Evolutionary conservation across 2,329 filamentous ascomycete genomes (phyloP), one percentile per base, ranked within the genome.

Genomic region (Hymenoscyphus albidus): DNA sequence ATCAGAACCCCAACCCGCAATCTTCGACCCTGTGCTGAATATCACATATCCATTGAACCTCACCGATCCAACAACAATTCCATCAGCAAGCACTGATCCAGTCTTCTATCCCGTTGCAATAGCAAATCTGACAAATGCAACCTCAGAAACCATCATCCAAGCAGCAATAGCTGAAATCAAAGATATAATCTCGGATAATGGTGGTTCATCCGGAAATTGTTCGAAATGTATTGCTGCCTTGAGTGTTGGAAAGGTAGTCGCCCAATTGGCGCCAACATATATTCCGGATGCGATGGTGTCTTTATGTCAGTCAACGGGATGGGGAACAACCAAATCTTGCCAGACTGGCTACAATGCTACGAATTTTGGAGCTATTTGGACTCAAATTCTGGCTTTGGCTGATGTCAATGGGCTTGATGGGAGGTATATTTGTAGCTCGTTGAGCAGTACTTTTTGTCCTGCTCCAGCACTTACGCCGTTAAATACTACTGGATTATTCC

Each of bases 321-420:
- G 84, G 64, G 73, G 77, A n/a, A 78, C 79, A 0, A 80, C 82
- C 65, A 69, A 74, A 12, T 78, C 78, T 0, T 87, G 85, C 69
- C 75, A 78, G 61, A 75, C 78, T 27, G 78, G 78, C 54, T 87
- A 82, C 64, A 75, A 78, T 1, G 77, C 78, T 2, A 73, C 76
- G 16, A 81, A 76, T 16, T 83, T 82, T 66, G 84, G 85, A 18
- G 80, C 82, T 0, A 78, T 84, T 62, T 86, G 83, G 83, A 83
- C 83, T 4, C 84, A 87, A 69, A 77, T 87, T 1, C 74, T 87
- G 39, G 78, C 81, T 2, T 76, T 80, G 55, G 83, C 83, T 7
- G 79, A 86, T 70, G 77, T 86, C 9, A 75, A 76, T 22, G 83
- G 83, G 9, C 75, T 81, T 2, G 85, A 87, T 71, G 85, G 84